Evolutionary conservation across 228 moss, liverwort and hornwort genomes (phyloP).

Genomic region (Sphagnum magellanicum): DNA sequence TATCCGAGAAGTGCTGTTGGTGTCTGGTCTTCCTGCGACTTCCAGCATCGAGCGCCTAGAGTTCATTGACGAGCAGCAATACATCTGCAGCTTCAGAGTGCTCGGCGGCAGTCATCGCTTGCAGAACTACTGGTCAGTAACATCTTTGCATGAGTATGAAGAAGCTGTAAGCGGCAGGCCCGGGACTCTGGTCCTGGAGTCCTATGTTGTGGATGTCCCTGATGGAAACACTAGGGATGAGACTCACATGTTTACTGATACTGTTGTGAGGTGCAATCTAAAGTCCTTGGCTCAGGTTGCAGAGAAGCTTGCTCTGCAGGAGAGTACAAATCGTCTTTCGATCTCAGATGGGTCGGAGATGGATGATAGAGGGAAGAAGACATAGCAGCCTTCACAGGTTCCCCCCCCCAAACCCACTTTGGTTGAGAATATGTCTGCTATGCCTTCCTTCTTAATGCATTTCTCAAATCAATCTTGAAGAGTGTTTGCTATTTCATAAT

Average conservation of each 20-base stretch:
- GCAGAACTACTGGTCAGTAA: constrained; percentile 45
- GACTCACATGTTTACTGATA: constrained; percentile 40
- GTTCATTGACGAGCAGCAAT: constrained; percentile 36
- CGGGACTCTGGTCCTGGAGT: constrained; percentile 29
- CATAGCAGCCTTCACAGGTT: too few species aligned
- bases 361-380: too few species aligned
- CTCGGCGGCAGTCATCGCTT: constrained; percentile 42
- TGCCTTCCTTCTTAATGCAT: too few species aligned
- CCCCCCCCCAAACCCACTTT: too few species aligned
- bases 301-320: constrained; percentile 22
- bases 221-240: constrained; percentile 46
- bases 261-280: constrained; percentile 30
- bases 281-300: constrained; percentile 38
- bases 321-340: constrained; percentile 1
- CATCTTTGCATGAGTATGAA: constrained; percentile 35
- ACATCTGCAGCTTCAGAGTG: constrained; percentile 40
- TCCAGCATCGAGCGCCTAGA: constrained; percentile 43
- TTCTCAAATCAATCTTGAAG: too few species aligned
- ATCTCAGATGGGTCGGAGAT: too few species aligned
- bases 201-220: constrained; percentile 46
- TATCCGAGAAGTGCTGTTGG: constrained; percentile 31
- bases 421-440: too few species aligned
- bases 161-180: constrained; percentile 17
- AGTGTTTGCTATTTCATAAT: too few species aligned
- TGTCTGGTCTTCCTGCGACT: constrained; percentile 39